Percentiles rank a stretch among this genome's conserved stretches.
phyloP scores from a whole-genome alignment of 106 monocot species.

The Dendrobium nobile region DNA sequence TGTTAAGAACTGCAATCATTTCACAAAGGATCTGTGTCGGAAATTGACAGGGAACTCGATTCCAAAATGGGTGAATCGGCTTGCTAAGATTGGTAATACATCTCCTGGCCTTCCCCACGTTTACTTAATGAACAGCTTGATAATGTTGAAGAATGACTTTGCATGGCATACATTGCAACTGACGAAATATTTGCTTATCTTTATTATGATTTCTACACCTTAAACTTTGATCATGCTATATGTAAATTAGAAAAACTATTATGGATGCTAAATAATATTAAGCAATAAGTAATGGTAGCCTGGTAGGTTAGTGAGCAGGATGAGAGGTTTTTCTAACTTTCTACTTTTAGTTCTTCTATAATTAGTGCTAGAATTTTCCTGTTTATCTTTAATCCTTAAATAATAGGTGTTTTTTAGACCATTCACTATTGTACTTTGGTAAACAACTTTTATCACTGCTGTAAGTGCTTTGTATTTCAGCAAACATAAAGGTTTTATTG shows the following conservation, averaged over 20 bases:
- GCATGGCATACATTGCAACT: neutral
- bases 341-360: neutral
- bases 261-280: no score
- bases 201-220: neutral
- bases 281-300: neutral
- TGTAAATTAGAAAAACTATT: no score
- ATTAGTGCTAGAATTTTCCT: neutral
- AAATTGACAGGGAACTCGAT: slow-evolving; percentile 55
- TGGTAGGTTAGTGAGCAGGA: neutral
- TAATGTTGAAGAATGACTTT: neutral
- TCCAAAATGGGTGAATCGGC: slow-evolving; percentile 64
- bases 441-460: no score
- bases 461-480: no score
- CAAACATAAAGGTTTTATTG: no score
- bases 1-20: slow-evolving; percentile 66
- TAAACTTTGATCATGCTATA: no score
- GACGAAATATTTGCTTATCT: neutral
- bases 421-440: no score
- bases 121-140: neutral
- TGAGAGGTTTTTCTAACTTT: neutral
- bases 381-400: neutral
- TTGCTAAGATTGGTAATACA: slow-evolving; percentile 47
- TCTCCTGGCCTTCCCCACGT: neutral
- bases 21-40: slow-evolving; percentile 44
- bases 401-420: no score